Base-by-base conservation (phyloP, 2,329 filamentous ascomycete species). In the Aspergillus puulaauensis region DNA sequence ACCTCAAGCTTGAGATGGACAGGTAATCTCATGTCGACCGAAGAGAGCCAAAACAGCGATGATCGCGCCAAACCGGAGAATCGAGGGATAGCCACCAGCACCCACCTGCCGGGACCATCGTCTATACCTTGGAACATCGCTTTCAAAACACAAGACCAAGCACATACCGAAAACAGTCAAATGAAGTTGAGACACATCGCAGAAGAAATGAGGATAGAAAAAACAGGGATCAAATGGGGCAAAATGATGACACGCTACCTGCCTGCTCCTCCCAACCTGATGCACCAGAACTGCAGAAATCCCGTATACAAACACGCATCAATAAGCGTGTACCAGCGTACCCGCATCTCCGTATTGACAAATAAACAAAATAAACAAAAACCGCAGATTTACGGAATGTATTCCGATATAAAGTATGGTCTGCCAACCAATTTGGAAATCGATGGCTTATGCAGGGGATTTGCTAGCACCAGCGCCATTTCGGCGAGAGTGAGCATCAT, bases 391-490 rank as follows among this genome's bases (percentile, higher is more conserved):
- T 54, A 58, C 41, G 43, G 62, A 62, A 61, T 47, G 62, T 53
- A 59, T 59, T 31, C 43, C 35, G 15, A 54, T 17, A 39, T 52
- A 27, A 54, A 52, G 48, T 54, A 60, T 56, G 53, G 49, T 33
- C 50, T 40, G 48, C 48, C 49, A 44, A 33, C 19, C 43, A 15
- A 15, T 24, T 39, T 35, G 27, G 11, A 47, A 27, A 21, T 21
- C 37, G 39, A 43, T n/a, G 21, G 31, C 59, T 70, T 75, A 76
- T 19, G 74, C 75, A 47, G 77, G 77, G 53, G 77, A 79, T 66
- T 80, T 79, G 70, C 72, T 78, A 54, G 76, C 69, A 61, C 75
- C 69, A 52, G 75, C 70, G 50, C 77, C 77, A 58, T 80, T 80
- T 54, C 77, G 75, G 47, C 77, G 77, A 56, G 73, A 70, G 61